These are phyloP conservation scores for Melaleuca alternifolia DNA, from an alignment of 345 rosid species.

Conservation along the genomic window DNA sequence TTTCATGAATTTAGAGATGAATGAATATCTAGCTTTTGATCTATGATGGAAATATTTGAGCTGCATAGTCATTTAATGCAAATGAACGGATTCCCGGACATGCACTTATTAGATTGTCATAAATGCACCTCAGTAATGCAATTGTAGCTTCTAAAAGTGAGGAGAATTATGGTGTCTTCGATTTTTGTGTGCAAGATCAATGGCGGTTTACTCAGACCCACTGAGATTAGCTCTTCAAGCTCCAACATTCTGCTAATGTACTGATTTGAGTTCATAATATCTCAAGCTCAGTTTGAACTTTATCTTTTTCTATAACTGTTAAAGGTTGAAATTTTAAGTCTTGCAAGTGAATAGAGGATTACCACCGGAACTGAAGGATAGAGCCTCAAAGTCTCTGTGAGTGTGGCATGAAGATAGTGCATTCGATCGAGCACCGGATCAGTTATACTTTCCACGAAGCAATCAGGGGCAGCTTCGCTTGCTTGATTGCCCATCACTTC, in stretches of 20 bases:
- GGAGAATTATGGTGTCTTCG: neutral
- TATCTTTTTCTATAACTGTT: neutral
- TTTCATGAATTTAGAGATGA: neutral
- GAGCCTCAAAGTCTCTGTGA: constrained; percentile 68
- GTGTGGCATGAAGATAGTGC: constrained; percentile 78
- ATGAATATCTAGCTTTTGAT: neutral
- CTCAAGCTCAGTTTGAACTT: neutral
- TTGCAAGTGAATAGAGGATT: neutral
- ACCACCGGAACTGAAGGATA: constrained; percentile 65
- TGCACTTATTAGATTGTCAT: too few relatives aligned
- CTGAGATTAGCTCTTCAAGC: neutral
- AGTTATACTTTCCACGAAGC: constrained; percentile 26
- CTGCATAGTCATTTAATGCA: neutral
- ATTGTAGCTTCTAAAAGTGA: neutral
- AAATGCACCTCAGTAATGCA: neutral
- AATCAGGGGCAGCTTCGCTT: constrained; percentile 11
- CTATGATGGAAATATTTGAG: neutral
- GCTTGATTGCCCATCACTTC: constrained; percentile 13
- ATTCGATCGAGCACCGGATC: constrained; percentile 42
- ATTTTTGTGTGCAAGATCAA: neutral
- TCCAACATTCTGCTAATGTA: neutral
- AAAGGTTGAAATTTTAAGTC: neutral
- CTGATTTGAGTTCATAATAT: neutral
- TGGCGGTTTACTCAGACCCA: neutral
- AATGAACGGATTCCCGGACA: too few relatives aligned